Conservation (phyloP, 148 eudicot genomes). For the Chenopodium suecicum region DNA sequence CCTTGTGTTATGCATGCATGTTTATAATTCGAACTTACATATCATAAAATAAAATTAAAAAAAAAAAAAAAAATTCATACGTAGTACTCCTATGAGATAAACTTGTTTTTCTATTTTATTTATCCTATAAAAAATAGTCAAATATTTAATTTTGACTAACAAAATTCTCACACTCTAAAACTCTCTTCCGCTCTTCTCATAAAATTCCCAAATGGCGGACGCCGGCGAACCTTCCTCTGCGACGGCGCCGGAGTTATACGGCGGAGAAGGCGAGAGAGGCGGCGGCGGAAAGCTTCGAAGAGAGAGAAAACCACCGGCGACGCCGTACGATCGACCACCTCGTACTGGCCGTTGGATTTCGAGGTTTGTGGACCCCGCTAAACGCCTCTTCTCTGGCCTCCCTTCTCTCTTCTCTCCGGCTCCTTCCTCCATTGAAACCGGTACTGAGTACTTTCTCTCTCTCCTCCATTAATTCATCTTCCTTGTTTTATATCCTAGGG, state of each 20-base stretch:
- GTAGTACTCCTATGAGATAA: too few species aligned
- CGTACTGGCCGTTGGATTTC: slow-evolving; percentile 48
- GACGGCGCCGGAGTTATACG: slow-evolving; percentile 20
- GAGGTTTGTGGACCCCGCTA: slow-evolving; percentile 62
- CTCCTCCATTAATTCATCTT: neutral
- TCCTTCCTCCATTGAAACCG: slow-evolving; percentile 22
- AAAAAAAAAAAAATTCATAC: too few species aligned
- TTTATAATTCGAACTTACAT: too few species aligned
- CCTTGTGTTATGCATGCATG: too few species aligned
- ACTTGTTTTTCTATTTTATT: too few species aligned
- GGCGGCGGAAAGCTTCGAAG: slow-evolving; percentile 61
- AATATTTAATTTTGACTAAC: too few species aligned
- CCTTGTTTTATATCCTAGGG: slow-evolving; percentile 11
- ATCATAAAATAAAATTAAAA: too few species aligned
- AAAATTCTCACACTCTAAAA: neutral
- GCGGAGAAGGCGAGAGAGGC: slow-evolving; percentile 36
- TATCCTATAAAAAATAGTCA: neutral
- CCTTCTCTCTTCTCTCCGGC: slow-evolving; percentile 60
- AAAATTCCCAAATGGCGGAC: slow-evolving; percentile 12
- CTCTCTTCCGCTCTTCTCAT: neutral
- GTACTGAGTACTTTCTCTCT: slow-evolving; percentile 14
- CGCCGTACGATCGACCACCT: slow-evolving; percentile 66
- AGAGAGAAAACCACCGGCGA: slow-evolving; percentile 44
- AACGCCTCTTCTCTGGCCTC: slow-evolving; percentile 57
- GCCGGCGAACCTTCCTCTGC: slow-evolving; percentile 30